Conservation (phyloP, 352 stramenopile genomes). For the Phytophthora ohioensis region DNA sequence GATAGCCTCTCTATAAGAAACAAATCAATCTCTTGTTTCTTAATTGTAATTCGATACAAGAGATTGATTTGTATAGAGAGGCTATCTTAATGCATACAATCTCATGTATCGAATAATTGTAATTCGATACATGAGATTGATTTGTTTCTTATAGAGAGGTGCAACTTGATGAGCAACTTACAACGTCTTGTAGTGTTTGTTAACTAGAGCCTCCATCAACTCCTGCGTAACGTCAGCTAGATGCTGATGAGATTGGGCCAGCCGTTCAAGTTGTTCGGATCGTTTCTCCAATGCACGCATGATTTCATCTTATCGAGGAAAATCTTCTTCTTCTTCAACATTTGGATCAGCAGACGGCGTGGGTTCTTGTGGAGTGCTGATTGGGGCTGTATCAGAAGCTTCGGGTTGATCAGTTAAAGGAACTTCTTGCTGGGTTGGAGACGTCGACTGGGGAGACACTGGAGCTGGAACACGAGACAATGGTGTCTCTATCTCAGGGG, state of each 20-base stretch:
- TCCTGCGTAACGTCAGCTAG: constrained; percentile 37
- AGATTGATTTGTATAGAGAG: no score
- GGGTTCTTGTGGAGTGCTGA: background rate
- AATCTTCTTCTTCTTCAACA: constrained; percentile 10
- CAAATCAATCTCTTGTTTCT: no score
- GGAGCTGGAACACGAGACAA: constrained; percentile 1
- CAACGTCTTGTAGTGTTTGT: background rate
- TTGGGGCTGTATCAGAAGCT: background rate
- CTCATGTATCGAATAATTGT: background rate
- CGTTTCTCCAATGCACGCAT: constrained; percentile 39
- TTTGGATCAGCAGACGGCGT: background rate
- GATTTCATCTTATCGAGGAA: constrained; percentile 35
- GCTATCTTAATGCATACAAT: background rate
- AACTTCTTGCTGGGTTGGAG: background rate
- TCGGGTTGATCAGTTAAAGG: background rate
- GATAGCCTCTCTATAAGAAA: background rate
- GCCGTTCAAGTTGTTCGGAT: constrained; percentile 30
- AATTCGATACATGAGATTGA: background rate
- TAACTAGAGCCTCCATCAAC: constrained; percentile 33
- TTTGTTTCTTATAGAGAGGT: constrained; percentile 4
- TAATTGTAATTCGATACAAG: no score
- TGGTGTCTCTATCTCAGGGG: background rate
- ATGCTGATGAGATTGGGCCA: constrained; percentile 33
- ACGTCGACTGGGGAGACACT: background rate
- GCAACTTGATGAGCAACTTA: background rate